Evolutionary conservation across 257 asterid species (phyloP), one percentile per base, ranked within the genome.

Genomic region (Cordia subcordata): DNA sequence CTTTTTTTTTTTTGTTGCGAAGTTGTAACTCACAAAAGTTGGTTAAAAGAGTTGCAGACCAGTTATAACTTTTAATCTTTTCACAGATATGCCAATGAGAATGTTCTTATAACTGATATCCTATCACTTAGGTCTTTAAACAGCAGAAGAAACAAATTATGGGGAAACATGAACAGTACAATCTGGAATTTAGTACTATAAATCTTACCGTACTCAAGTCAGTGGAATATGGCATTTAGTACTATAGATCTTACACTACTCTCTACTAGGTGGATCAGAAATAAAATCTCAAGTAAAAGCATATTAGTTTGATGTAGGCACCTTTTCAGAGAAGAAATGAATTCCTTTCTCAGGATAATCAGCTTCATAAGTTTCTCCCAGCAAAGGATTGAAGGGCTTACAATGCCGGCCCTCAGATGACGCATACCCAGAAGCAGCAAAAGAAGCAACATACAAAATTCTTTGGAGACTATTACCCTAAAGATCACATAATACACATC

Each of bases 301-400:
- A 27, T 27, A 27, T 3, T 49, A 21, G 4, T 45, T 46, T 45
- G 42, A 23, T 6, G 22, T 27, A 13, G n/a, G 40, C 66, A 87
- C 96, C 96, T 91, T 88, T 77, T 88, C 98, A 13, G 96, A 84
- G 72, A 88, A 82, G 76, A 91, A 91, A 4, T 84, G 90, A 65
- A 91, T 49, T 68, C 98, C 95, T 79, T 76, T 84, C 47, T 91
- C 98, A 0, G 94, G 95, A 74, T 80, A 91, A 72, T 91, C 94
- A 70, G 96, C 98, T 74, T 91, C 98, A 77, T 84, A 88, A 52
- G 96, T 91, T 82, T 91, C 98, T 61, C 98, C 98, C 38, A 91
- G 79, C 71, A 91, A 72, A 56, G 98, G 98, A 79, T 91, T 91
- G 81, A 91, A 91, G 60, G 98, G 98, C 73, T 91, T 91, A 70